A percentile compares a stretch with the other conserved stretches of the same genome.
phyloP scores from a whole-genome alignment of 108 stramenopile species.

The Cyclotella choctawhatcheeana region DNA sequence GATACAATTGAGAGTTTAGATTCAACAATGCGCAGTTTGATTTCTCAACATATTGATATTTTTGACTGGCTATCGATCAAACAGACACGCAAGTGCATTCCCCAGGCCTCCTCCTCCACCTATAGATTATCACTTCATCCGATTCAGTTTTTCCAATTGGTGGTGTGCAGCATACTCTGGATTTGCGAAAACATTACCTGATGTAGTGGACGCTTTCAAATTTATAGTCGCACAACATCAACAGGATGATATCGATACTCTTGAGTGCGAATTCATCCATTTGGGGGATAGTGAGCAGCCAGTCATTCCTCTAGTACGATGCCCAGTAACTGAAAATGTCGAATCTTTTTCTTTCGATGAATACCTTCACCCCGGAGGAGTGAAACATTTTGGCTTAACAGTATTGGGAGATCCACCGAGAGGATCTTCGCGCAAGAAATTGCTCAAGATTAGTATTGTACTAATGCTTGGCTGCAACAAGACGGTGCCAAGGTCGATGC shows the following conservation, averaged over 20 bases:
- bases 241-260: not conserved
- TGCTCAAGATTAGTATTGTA: too few species aligned
- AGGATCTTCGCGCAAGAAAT: too few species aligned
- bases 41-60: constrained; percentile 5
- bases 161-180: not conserved
- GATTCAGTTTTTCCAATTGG: not conserved
- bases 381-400: too few species aligned
- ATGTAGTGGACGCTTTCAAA: not conserved
- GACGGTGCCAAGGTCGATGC: too few species aligned
- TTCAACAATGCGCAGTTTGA: not conserved
- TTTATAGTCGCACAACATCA: not conserved
- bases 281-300: not conserved
- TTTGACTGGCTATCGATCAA: not conserved
- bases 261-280: constrained; percentile 3
- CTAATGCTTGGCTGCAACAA: too few species aligned
- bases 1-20: not conserved
- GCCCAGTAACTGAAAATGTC: too few species aligned
- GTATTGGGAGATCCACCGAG: too few species aligned
- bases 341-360: too few species aligned
- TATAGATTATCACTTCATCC: constrained; percentile 16
- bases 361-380: too few species aligned
- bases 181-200: constrained; percentile 1
- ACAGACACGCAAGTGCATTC: constrained; percentile 1
- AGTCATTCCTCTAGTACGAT: constrained; percentile 12
- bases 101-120: constrained; percentile 5